phyloP scores from a whole-genome alignment of 78 protist genomes.

The Acrasis kona region DNA sequence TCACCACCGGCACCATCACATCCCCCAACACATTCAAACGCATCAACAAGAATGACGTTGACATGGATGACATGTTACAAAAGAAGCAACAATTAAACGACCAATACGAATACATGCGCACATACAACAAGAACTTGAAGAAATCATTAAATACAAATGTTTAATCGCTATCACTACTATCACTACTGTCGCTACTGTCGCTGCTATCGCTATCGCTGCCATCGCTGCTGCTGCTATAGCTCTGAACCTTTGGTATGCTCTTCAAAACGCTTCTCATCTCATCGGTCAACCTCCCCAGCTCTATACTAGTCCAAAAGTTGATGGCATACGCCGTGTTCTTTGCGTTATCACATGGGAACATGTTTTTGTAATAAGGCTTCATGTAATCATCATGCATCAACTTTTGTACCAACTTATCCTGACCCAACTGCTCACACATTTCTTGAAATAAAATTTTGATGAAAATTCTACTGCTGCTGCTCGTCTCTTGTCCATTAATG shows the following conservation, averaged over 20 bases:
- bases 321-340: slow-evolving; percentile 85
- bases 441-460: slow-evolving; percentile 83
- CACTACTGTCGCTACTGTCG: background rate
- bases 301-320: slow-evolving; percentile 91
- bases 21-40: no score
- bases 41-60: no score
- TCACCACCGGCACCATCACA: no score
- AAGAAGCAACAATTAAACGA: no score
- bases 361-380: slow-evolving; percentile 9
- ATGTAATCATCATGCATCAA: slow-evolving; percentile 6
- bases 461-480: slow-evolving; percentile 85
- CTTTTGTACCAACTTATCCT: slow-evolving; percentile 21
- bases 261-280: background rate
- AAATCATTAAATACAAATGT: no score
- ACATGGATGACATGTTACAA: no score
- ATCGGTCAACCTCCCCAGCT: slow-evolving; percentile 77
- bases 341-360: slow-evolving; percentile 82
- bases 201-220: background rate
- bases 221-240: background rate
- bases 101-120: no score
- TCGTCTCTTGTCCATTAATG: slow-evolving; percentile 74
- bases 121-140: no score
- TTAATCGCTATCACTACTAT: background rate
- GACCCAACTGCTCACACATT: slow-evolving; percentile 78
- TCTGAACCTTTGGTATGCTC: background rate